Evolutionary conservation across 208 protist genomes (phyloP), one percentile per base, ranked within the genome.

Genomic region (Trypanosoma theileri): DNA sequence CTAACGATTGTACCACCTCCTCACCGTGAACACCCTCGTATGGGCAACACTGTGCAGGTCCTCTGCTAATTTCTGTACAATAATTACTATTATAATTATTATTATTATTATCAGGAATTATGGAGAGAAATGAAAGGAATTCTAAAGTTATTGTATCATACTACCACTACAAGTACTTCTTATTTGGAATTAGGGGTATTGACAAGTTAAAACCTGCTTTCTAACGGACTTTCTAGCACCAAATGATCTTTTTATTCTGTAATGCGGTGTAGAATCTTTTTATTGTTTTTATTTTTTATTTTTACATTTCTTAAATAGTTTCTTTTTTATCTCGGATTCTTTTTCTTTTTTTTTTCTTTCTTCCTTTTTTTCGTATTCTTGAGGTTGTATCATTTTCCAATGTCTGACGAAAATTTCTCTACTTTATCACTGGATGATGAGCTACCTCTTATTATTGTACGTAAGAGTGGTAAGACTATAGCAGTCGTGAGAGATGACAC

Each of bases 1-100:
- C 66, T 86, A 46, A 86, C 73, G 7, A 52, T 86, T 14, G 53
- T 72, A 22, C 80, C 76, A 4, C 76, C 75, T 10, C 58, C 53
- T 13, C 50, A 46, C 14, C 63, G 19, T 41, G 57, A 70, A 14
- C 55, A 66, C 1, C 62, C 71, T 17, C 54, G 61, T 17, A 63
- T 48, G 46, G 69, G 69, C 12, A 6, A n/a, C 41, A 67, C 41
- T 17, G 21, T 73, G 3, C 54, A 61, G 46, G 42, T 51, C 17
- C 12, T 65, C 11, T 72, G 56, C 51, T 58, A 28, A 45, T 22
- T 12, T 12, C 24, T 10, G 21, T 40, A 48, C 22, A 35, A 6
- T 16, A 9, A 58, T 41, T 56, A n/a, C 9, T 41, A 53, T 64
- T 42, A 53, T 3, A 53, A 21, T 31, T 41, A 53, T 64, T 42